Evolutionary conservation across 1,284 basidiomycete genomes (phyloP).

Genomic region (Trametes versicolor): DNA sequence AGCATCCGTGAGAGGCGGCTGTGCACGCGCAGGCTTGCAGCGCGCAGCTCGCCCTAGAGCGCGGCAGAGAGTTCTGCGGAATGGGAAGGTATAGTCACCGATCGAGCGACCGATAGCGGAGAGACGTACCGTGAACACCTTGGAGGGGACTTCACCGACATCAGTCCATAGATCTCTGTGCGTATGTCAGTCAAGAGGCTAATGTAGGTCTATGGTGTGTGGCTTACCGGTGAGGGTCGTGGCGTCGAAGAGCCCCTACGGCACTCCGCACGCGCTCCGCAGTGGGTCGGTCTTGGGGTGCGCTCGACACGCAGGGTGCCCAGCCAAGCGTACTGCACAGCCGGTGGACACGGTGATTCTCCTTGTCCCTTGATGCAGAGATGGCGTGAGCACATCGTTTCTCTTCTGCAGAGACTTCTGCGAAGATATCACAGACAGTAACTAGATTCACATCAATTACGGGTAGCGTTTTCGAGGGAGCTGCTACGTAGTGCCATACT

Average conservation of each 20-base stretch:
- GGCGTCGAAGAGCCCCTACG: constrained; percentile 86
- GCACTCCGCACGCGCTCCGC: too few relatives aligned
- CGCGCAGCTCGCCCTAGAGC: constrained; percentile 79
- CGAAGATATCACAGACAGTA: too few relatives aligned
- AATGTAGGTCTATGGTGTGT: background rate
- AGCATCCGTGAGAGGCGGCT: constrained; percentile 90
- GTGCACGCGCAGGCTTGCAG: constrained; percentile 77
- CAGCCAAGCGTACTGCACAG: too few relatives aligned
- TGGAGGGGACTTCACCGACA: constrained; percentile 80
- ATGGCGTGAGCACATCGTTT: too few relatives aligned
- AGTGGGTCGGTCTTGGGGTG: too few relatives aligned
- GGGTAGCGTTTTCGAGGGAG: too few relatives aligned
- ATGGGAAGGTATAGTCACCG: background rate
- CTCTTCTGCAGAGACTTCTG: too few relatives aligned
- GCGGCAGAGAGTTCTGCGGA: constrained; percentile 69
- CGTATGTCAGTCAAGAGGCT: background rate
- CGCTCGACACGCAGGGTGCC: too few relatives aligned
- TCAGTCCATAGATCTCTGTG: constrained; percentile 72
- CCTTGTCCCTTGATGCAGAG: too few relatives aligned
- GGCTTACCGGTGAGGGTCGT: constrained; percentile 78
- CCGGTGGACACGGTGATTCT: too few relatives aligned
- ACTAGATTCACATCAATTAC: too few relatives aligned
- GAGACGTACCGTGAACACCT: constrained; percentile 79
- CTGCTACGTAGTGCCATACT: too few relatives aligned
- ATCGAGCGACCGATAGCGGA: background rate